Evolutionary conservation across 2,329 filamentous ascomycete species (phyloP).

Genomic region (Pseudopithomyces chartarum): DNA sequence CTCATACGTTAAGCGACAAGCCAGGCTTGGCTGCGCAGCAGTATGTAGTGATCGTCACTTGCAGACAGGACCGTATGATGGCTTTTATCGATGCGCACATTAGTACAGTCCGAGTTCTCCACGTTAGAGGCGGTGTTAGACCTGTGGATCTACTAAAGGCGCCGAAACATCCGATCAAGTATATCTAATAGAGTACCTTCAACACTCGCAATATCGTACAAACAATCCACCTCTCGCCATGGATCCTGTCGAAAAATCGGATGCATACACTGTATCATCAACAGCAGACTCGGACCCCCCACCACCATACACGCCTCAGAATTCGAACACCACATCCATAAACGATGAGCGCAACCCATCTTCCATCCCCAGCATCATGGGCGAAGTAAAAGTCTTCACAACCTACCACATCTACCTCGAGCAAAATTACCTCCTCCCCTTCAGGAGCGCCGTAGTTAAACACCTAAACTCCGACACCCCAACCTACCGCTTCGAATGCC

Average conservation of each 20-base stretch:
- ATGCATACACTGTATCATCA: too few relatives aligned
- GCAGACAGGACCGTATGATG: too few relatives aligned
- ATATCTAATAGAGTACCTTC: too few relatives aligned
- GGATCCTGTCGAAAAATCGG: too few relatives aligned
- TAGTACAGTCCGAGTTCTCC: too few relatives aligned
- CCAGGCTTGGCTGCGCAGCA: too few relatives aligned
- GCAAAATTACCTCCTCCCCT: neutral
- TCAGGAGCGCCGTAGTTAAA: neutral
- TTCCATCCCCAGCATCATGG: neutral
- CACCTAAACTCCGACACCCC: neutral
- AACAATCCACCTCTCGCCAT: too few relatives aligned
- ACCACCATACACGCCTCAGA: neutral
- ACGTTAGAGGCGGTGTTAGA: neutral
- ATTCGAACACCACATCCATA: neutral
- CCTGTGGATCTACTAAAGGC: neutral
- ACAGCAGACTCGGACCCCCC: neutral
- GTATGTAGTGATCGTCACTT: too few relatives aligned
- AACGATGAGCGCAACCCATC: constrained; percentile 3
- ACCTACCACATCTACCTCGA: constrained; percentile 3
- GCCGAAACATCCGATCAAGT: neutral
- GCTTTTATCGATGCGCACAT: too few relatives aligned
- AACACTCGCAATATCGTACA: too few relatives aligned
- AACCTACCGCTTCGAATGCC: neutral
- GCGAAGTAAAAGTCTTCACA: neutral
- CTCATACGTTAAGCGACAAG: too few relatives aligned